Percentiles rank a stretch among this genome's conserved stretches.
Conservation (phyloP, 1,139 yeast species). For the Eremothecium coryli region DNA sequence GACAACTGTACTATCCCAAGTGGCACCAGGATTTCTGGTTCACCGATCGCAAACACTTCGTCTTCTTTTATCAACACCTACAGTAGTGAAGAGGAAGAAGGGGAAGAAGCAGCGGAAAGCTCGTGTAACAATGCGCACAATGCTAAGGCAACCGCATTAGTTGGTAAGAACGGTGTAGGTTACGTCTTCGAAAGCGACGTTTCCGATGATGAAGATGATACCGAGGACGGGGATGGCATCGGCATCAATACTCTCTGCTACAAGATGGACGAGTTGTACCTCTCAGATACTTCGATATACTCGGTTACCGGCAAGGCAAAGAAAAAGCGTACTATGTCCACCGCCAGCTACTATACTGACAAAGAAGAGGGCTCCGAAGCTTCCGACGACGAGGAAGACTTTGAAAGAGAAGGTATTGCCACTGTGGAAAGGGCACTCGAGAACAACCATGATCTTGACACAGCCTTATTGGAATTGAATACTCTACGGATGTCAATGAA, state of each 20-base stretch:
- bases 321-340: slow-evolving; percentile 40
- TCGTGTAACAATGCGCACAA: slow-evolving; percentile 8
- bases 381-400: slow-evolving; percentile 66
- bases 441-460: slow-evolving; percentile 85
- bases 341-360: slow-evolving; percentile 35
- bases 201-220: slow-evolving; percentile 38
- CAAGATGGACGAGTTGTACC: slow-evolving; percentile 51
- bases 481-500: slow-evolving; percentile 97
- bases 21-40: slow-evolving; percentile 42
- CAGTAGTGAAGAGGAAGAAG: slow-evolving; percentile 23
- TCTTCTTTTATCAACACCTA: slow-evolving; percentile 20
- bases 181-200: slow-evolving; percentile 44
- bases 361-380: slow-evolving; percentile 24
- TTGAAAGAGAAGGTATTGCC: slow-evolving; percentile 82
- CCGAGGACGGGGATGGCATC: slow-evolving; percentile 29
- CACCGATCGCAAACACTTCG: slow-evolving; percentile 25
- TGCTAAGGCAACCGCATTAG: slow-evolving; percentile 30
- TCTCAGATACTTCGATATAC: slow-evolving; percentile 75
- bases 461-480: slow-evolving; percentile 83
- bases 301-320: slow-evolving; percentile 42
- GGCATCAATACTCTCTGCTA: slow-evolving; percentile 37
- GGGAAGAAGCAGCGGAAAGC: slow-evolving; percentile 14
- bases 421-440: slow-evolving; percentile 87
- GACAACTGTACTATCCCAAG: slow-evolving; percentile 39
- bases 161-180: slow-evolving; percentile 56